A percentile compares a stretch with the other conserved stretches of the same genome.
phyloP scores from a whole-genome alignment of 257 asterid genomes.

The Solanum dulcamara region DNA sequence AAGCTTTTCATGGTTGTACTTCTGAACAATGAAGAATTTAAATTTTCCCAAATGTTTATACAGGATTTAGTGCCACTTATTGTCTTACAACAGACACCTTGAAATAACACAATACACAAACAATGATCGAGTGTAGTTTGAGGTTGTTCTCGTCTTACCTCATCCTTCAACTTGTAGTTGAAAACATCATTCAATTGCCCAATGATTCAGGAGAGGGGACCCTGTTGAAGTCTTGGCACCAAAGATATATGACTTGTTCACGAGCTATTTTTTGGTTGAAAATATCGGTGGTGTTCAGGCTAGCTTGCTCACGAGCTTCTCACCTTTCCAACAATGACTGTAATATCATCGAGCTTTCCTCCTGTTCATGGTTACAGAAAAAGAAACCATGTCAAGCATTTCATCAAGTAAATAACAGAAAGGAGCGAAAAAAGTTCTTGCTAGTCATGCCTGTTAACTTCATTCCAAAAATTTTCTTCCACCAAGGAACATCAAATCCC shows the following conservation, averaged over 20 bases:
- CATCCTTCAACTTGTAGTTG: neutral
- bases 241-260: neutral
- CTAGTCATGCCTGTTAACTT: constrained; percentile 55
- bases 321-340: constrained; percentile 60
- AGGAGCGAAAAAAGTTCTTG: neutral
- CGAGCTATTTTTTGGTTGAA: neutral
- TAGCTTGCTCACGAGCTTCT: constrained; percentile 9
- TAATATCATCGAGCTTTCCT: constrained; percentile 76
- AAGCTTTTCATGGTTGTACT: neutral
- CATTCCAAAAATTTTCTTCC: constrained; percentile 76
- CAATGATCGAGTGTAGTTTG: neutral
- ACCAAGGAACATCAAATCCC: constrained; percentile 84
- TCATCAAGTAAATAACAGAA: neutral
- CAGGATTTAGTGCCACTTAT: neutral
- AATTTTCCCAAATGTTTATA: neutral
- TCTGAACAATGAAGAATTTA: neutral
- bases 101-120: neutral
- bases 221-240: neutral
- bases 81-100: neutral
- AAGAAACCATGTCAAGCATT: neutral
- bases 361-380: constrained; percentile 24
- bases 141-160: neutral
- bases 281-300: neutral
- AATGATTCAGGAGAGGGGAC: neutral
- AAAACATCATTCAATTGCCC: neutral